Conservation (phyloP, 306 rosid species). For the Inga laurina region DNA sequence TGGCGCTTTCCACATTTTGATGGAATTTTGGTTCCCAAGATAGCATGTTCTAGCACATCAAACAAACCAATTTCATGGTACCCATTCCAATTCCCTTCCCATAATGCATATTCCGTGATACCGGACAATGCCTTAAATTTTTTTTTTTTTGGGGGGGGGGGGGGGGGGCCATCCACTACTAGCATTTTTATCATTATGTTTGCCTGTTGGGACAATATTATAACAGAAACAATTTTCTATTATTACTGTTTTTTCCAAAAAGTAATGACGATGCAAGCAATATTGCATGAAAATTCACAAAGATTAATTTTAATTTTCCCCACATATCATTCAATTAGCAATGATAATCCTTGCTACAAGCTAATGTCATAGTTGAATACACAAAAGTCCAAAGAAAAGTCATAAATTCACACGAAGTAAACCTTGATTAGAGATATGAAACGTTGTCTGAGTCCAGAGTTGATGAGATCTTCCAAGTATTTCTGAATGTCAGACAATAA, state of each 20-base stretch:
- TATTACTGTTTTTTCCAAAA: background rate
- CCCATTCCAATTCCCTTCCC: background rate
- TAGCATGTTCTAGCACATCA: background rate
- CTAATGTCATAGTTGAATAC: background rate
- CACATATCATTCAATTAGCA: background rate
- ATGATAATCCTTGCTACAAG: background rate
- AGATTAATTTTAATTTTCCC: background rate
- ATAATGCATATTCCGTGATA: background rate
- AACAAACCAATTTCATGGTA: background rate
- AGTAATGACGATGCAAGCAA: background rate
- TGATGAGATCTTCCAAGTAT: constrained; percentile 82
- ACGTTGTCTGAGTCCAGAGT: constrained; percentile 78
- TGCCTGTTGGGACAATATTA: background rate
- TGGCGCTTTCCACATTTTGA: background rate
- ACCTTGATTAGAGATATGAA: constrained; percentile 91
- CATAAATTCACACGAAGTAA: constrained; percentile 25
- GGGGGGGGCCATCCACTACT: background rate
- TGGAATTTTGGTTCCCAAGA: background rate
- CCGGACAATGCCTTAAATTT: background rate
- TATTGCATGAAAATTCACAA: background rate
- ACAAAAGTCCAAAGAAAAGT: background rate
- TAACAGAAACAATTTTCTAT: background rate
- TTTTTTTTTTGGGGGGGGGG: background rate
- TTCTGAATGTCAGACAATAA: constrained; percentile 76
- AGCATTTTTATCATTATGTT: background rate